Evolutionary conservation across 306 rosid genomes (phyloP).

Genomic region (Trifolium fragiferum): DNA sequence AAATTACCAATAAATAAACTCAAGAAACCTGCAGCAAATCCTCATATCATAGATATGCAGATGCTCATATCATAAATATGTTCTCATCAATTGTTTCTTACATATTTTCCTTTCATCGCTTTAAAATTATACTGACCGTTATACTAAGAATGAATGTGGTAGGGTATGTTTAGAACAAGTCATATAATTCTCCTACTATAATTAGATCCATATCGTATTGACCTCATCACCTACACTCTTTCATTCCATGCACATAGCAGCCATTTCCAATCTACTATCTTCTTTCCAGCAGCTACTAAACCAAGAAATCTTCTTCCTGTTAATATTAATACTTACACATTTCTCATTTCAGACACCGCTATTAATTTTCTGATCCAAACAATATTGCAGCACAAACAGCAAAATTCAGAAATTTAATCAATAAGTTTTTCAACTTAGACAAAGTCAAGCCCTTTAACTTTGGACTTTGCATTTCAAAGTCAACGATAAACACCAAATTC

Average conservation of each 20-base stretch:
- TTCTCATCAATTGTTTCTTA: slow-evolving; percentile 10
- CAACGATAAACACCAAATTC: slow-evolving; percentile 5
- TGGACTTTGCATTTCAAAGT: slow-evolving; percentile 18
- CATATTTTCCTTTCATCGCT: not conserved
- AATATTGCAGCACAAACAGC: slow-evolving; percentile 10
- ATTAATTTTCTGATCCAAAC: slow-evolving; percentile 12
- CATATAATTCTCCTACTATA: slow-evolving; percentile 22
- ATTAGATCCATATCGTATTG: slow-evolving; percentile 15
- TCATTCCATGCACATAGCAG: slow-evolving; percentile 19
- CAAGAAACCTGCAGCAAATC: slow-evolving; percentile 16
- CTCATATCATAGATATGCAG: slow-evolving; percentile 27
- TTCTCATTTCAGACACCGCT: slow-evolving; percentile 5
- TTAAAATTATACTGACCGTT: not conserved
- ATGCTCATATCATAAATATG: slow-evolving; percentile 29
- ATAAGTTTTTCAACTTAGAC: slow-evolving; percentile 22
- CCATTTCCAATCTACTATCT: slow-evolving; percentile 22
- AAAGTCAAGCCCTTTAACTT: not conserved
- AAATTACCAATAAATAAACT: slow-evolving; percentile 35
- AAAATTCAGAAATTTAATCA: slow-evolving; percentile 21
- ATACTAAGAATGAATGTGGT: not conserved
- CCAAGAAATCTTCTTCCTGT: slow-evolving; percentile 4
- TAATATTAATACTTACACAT: slow-evolving; percentile 20
- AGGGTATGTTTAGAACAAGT: not conserved
- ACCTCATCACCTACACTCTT: slow-evolving; percentile 14
- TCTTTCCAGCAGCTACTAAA: not conserved